These are phyloP conservation scores for Xylaria curta DNA, from an alignment of 495 filamentous ascomycete species.

Conservation along the genomic window DNA sequence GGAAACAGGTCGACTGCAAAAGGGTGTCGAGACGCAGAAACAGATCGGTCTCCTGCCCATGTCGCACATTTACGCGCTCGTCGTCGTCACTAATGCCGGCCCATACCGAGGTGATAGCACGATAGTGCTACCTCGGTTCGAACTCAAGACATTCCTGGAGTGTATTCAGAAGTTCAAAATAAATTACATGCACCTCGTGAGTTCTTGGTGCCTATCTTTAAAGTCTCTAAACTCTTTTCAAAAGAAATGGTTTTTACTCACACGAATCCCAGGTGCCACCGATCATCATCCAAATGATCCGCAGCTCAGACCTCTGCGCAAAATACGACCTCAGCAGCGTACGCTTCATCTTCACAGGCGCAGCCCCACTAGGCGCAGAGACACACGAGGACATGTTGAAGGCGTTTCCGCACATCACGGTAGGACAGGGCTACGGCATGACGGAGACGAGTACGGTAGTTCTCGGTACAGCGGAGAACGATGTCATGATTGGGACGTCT, in stretches of 20 bases:
- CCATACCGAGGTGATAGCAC: conserved; percentile 78
- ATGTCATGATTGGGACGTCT: conserved; percentile 75
- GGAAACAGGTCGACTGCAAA: conserved; percentile 43
- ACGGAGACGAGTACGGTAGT: conserved; percentile 85
- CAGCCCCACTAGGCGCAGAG: conserved; percentile 82
- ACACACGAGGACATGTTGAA: conserved; percentile 71
- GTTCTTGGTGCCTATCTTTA: conserved; percentile 23
- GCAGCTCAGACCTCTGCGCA: conserved; percentile 64
- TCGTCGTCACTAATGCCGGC: conserved; percentile 73
- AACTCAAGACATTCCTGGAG: conserved; percentile 67
- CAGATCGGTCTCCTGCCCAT: conserved; percentile 78
- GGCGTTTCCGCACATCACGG: conserved; percentile 67
- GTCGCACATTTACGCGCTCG: conserved; percentile 85
- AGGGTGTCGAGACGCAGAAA: conserved; percentile 61
- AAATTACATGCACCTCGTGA: conserved; percentile 68
- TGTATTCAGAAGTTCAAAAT: conserved; percentile 79
- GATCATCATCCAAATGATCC: conserved; percentile 82
- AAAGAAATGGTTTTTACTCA: neutral
- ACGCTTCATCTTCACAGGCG: conserved; percentile 73
- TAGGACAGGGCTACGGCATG: conserved; percentile 86
- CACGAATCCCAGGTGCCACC: conserved; percentile 69
- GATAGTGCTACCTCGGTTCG: conserved; percentile 86
- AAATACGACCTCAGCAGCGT: conserved; percentile 81
- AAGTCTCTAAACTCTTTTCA: no score
- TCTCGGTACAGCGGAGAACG: conserved; percentile 65